A percentile compares a stretch with the other conserved stretches of the same genome.
Conservation (phyloP, 2,329 filamentous ascomycete genomes). For the Thermothelomyces thermophilus region DNA sequence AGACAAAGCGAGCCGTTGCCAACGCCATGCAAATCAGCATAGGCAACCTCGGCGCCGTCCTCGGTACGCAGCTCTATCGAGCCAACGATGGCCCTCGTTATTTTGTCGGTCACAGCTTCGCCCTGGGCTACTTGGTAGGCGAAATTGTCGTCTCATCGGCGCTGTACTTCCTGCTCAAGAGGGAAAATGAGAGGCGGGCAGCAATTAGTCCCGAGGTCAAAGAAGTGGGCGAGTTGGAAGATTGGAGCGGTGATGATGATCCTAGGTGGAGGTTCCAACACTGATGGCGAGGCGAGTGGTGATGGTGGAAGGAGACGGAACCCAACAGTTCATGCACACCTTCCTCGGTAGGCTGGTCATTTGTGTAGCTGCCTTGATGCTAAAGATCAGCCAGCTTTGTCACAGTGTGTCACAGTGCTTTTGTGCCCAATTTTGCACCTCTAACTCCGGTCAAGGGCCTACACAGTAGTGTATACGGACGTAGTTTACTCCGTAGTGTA, state of each 20-base stretch:
- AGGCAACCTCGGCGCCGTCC: slow-evolving; percentile 60
- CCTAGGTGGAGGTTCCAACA: slow-evolving; percentile 60
- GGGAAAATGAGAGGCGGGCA: slow-evolving; percentile 51
- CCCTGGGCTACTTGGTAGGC: slow-evolving; percentile 54
- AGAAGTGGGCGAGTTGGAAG: slow-evolving; percentile 41
- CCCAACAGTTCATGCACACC: too few species aligned
- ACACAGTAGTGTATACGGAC: too few species aligned
- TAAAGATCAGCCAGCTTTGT: too few species aligned
- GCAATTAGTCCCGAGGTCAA: slow-evolving; percentile 37
- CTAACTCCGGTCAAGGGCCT: too few species aligned
- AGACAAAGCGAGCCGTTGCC: slow-evolving; percentile 62
- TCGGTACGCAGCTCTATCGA: slow-evolving; percentile 65
- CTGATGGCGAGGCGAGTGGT: slow-evolving; percentile 24
- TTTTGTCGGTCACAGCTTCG: slow-evolving; percentile 60
- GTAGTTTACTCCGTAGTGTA: too few species aligned
- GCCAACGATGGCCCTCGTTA: slow-evolving; percentile 54
- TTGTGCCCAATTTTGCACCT: too few species aligned
- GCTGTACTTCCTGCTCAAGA: slow-evolving; percentile 48
- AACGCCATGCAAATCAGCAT: slow-evolving; percentile 68
- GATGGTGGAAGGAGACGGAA: too few species aligned
- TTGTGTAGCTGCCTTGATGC: too few species aligned
- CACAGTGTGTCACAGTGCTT: too few species aligned
- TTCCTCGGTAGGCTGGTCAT: too few species aligned
- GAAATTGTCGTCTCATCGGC: slow-evolving; percentile 49
- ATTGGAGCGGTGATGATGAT: slow-evolving; percentile 58